These are phyloP conservation scores for Zelopaecilomyces penicillatus DNA, from an alignment of 2,329 filamentous ascomycete genomes.

Conservation along the genomic window DNA sequence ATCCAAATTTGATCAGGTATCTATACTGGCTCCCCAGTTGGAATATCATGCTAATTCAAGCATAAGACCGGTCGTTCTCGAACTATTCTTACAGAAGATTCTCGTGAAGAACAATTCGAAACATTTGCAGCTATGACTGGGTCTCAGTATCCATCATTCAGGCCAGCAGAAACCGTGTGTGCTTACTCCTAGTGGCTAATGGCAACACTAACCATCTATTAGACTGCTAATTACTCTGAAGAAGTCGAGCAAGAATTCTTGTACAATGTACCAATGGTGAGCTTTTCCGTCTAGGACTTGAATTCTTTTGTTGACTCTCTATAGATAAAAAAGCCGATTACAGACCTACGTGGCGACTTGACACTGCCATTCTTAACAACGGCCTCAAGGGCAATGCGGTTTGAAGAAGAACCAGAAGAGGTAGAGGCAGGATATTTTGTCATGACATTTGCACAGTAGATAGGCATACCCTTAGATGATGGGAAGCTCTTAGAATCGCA, in stretches of 20 bases:
- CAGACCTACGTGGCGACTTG: constrained; percentile 6
- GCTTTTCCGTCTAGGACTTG: background rate
- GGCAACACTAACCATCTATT: background rate
- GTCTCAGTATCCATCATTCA: constrained; percentile 2
- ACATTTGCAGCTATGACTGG: background rate
- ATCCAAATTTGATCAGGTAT: constrained; percentile 5
- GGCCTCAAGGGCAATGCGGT: constrained; percentile 4
- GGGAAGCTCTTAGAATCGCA: no score
- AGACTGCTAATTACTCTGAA: constrained; percentile 1
- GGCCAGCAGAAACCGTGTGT: background rate
- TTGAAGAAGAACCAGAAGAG: constrained; percentile 9
- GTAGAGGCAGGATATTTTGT: constrained; percentile 5
- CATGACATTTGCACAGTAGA: constrained; percentile 2
- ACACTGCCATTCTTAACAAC: constrained; percentile 7
- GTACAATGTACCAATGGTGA: constrained; percentile 8
- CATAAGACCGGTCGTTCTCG: constrained; percentile 1
- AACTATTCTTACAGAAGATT: background rate
- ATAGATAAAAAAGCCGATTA: constrained; percentile 9
- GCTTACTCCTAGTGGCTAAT: background rate
- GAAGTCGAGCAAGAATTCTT: constrained; percentile 6
- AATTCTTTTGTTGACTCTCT: background rate
- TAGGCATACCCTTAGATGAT: no score
- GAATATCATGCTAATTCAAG: background rate
- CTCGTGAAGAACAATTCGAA: constrained; percentile 1
- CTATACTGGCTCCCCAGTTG: no score